A percentile compares a stretch with the other conserved stretches of the same genome.
Conservation (phyloP, 2,329 filamentous ascomycete species). For the Cladophialophora yegresii region DNA sequence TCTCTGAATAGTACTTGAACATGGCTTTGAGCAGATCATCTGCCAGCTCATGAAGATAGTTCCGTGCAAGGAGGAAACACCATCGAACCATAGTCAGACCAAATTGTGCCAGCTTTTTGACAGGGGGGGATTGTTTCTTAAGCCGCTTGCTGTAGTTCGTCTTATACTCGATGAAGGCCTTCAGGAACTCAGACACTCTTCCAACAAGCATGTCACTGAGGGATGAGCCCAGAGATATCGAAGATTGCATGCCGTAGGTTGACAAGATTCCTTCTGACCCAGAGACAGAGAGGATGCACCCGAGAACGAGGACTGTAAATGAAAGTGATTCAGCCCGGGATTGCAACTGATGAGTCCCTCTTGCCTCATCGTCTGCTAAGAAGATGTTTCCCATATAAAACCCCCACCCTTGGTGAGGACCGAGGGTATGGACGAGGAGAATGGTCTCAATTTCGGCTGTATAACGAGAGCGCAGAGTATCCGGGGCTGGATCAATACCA, state of each 20-base stretch:
- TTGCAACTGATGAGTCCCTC: not conserved
- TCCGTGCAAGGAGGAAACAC: constrained; percentile 25
- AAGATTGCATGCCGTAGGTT: not conserved
- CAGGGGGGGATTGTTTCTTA: not conserved
- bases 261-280: not conserved
- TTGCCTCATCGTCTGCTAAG: constrained; percentile 1
- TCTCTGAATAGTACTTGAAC: constrained; percentile 32
- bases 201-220: constrained; percentile 14
- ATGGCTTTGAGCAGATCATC: constrained; percentile 29
- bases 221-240: not conserved
- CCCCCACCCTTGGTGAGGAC: constrained; percentile 14
- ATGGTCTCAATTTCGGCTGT: constrained; percentile 25
- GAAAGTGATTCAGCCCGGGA: constrained; percentile 17
- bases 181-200: constrained; percentile 25
- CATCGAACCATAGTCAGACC: constrained; percentile 24
- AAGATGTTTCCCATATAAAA: constrained; percentile 15
- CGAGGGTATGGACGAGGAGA: constrained; percentile 16
- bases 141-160: not conserved
- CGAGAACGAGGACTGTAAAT: constrained; percentile 22
- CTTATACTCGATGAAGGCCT: constrained; percentile 18
- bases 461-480: not conserved
- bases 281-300: constrained; percentile 18
- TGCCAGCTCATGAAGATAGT: constrained; percentile 7
- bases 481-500: not conserved
- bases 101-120: constrained; percentile 18